Evolutionary conservation across 257 asterid species (phyloP).

Genomic region (Solanum bulbocastanum): DNA sequence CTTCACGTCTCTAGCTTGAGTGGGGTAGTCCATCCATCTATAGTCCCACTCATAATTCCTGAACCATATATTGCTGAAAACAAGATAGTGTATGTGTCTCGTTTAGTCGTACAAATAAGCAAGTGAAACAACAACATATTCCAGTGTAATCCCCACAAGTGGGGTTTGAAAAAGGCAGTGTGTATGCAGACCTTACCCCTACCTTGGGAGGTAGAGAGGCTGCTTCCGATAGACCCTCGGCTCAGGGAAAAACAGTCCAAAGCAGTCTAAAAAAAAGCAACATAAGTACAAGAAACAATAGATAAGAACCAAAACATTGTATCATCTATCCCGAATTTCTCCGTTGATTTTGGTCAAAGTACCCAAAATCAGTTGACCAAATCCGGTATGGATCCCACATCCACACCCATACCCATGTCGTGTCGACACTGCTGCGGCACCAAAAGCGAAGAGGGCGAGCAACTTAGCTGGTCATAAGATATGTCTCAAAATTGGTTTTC

Average conservation of each 20-base stretch:
- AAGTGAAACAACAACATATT: not conserved
- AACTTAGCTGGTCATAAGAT: not conserved
- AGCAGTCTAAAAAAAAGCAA: not conserved
- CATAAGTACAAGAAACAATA: not conserved
- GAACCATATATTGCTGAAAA: constrained; percentile 30
- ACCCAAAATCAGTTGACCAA: not conserved
- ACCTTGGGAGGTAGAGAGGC: not conserved
- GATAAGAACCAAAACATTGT: not conserved
- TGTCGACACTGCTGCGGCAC: not conserved
- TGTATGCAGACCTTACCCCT: not conserved
- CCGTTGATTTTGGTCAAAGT: not conserved
- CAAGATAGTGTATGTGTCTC: not conserved
- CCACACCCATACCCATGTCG: not conserved
- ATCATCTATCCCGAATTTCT: not conserved
- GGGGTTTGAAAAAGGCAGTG: not conserved
- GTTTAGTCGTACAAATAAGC: not conserved
- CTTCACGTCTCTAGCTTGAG: constrained; percentile 50
- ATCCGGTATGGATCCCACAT: not conserved
- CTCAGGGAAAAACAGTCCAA: not conserved
- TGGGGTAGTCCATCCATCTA: constrained; percentile 92
- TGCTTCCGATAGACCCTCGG: not conserved
- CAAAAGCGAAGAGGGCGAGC: not conserved
- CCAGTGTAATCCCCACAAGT: not conserved
- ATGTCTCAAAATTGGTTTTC: not conserved
- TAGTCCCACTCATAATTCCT: constrained; percentile 85